Base-by-base conservation (phyloP, 1,284 basidiomycete species). In the Boletus smithii region DNA sequence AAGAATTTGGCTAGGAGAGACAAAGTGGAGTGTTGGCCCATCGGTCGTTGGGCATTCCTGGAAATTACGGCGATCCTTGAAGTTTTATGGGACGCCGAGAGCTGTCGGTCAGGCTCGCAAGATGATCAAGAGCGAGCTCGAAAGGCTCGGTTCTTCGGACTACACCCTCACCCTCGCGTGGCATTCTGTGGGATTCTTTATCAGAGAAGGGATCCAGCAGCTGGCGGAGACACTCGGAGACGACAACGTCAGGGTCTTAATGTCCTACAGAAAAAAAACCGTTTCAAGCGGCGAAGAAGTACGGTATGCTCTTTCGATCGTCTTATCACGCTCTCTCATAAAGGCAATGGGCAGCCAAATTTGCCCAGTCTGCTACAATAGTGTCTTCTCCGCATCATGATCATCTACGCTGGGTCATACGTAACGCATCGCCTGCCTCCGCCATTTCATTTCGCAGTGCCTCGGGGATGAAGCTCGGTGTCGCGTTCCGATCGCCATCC, bases 281-380 rank as follows among this genome's bases (percentile, higher is more conserved):
- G 64, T 80, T 40, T 69, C 66, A 20, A 77, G 79, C 0, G 73
- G 75, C 9, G 76, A 78, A 48, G 73, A 77, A 31, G 75, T 73
- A 5, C 66, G 68, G 7, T 73, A 76, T 42, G 59, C 70, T 29
- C 54, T n/a, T n/a, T 81, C 3, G 59, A 64, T 37, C 61, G 66
- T 27, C 65, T 80, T 18, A 69, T 79, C 18, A 59, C 66, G 1
- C 69, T 75, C 41, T 72, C 76, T 5, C 51, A 66, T 6, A 57
- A 54, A 20, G 56, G 58, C 8, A 20, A 55, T 9, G 18, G 57
- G 44, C 24, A 53, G 63, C 35, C 60, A 62, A 13, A 51, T 37
- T 3, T 83, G 80, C 53, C 80, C 79, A 2, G 67, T 82, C 38
- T 83, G 80, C 53, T 73, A 69, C 38, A 72, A 74, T 52, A 54